Conservation (phyloP, 495 filamentous ascomycete species). For the Penicillium subrubescens region DNA sequence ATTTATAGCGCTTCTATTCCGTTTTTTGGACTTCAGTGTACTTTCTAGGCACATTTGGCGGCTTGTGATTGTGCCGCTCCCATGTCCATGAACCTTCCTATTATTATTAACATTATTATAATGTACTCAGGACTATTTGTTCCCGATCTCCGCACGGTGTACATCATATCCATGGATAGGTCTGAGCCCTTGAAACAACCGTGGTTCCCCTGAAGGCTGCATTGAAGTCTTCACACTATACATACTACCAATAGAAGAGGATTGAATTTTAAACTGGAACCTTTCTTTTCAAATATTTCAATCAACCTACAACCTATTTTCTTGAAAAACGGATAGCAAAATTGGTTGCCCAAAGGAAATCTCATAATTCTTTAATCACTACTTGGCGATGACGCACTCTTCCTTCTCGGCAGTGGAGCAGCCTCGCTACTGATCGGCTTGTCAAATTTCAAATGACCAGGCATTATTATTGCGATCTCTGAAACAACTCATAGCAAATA, state of each 20-base stretch:
- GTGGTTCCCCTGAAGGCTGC: background rate
- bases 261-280: too few species aligned
- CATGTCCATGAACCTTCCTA: background rate
- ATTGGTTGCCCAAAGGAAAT: background rate
- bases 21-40: background rate
- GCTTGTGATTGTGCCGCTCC: background rate
- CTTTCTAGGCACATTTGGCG: background rate
- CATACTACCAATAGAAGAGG: too few species aligned
- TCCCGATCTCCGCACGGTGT: background rate
- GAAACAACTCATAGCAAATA: too few species aligned
- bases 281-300: too few species aligned
- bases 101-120: background rate
- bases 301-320: background rate
- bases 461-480: background rate
- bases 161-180: background rate
- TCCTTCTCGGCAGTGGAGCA: constrained; percentile 11
- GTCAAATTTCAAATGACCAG: background rate
- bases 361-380: background rate
- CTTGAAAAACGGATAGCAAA: background rate
- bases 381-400: constrained; percentile 20
- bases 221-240: background rate
- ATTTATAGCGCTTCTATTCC: background rate
- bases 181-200: background rate
- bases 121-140: background rate
- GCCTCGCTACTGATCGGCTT: background rate